These are phyloP conservation scores for Canariomyces notabilis DNA, from an alignment of 2,329 filamentous ascomycete genomes.

Conservation along the genomic window DNA sequence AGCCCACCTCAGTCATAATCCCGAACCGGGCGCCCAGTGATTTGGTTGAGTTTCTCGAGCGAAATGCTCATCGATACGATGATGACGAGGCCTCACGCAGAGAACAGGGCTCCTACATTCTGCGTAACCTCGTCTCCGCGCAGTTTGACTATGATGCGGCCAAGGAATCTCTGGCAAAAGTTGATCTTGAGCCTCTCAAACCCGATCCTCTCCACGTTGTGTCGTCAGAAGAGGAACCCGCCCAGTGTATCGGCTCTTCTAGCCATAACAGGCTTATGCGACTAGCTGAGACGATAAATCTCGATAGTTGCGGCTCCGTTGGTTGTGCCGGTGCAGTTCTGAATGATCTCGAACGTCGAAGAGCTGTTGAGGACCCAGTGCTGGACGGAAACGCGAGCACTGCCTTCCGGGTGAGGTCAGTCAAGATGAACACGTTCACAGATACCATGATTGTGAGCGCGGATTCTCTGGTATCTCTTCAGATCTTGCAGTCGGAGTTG, in stretches of 20 bases:
- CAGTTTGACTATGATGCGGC: conserved; percentile 69
- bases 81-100: conserved; percentile 19
- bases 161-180: conserved; percentile 57
- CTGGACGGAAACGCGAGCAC: conserved; percentile 50
- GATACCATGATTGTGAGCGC: conserved; percentile 70
- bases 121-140: conserved; percentile 64
- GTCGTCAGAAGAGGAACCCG: conserved; percentile 24
- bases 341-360: conserved; percentile 67
- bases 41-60: conserved; percentile 35
- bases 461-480: conserved; percentile 75
- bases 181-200: conserved; percentile 47
- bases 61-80: conserved; percentile 29
- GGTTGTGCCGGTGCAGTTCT: conserved; percentile 85
- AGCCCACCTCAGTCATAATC: conserved; percentile 53
- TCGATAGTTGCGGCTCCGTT: conserved; percentile 69
- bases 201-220: conserved; percentile 57
- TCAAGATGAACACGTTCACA: conserved; percentile 71
- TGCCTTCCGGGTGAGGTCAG: conserved; percentile 54
- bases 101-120: conserved; percentile 32
- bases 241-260: conserved; percentile 41
- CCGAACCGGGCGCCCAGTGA: conserved; percentile 42
- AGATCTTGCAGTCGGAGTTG: conserved; percentile 76
- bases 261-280: conserved; percentile 61
- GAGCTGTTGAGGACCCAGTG: conserved; percentile 57
- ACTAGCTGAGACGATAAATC: conserved; percentile 64